Conservation (phyloP, 2,329 filamentous ascomycete genomes). For the Aplosporella prunicola region DNA sequence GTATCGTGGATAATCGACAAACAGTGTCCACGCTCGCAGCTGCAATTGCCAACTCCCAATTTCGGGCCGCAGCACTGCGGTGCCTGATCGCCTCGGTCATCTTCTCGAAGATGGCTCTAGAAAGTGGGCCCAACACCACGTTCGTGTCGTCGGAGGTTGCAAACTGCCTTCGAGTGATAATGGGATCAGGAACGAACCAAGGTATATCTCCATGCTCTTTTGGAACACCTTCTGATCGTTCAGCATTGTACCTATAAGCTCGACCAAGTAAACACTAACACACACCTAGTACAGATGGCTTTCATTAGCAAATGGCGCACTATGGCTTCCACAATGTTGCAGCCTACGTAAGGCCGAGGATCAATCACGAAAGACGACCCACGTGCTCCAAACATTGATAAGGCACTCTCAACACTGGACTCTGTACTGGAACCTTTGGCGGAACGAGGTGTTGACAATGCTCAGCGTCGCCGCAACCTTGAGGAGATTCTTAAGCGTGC, state of each 20-base stretch:
- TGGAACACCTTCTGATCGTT: no score
- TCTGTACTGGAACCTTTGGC: constrained; percentile 19
- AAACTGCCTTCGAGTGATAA: constrained; percentile 17
- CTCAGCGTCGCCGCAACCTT: constrained; percentile 22
- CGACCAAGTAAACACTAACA: not conserved
- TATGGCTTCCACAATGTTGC: constrained; percentile 22
- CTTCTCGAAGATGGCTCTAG: constrained; percentile 17
- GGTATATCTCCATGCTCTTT: not conserved
- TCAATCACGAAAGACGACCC: constrained; percentile 19
- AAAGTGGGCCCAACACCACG: constrained; percentile 13
- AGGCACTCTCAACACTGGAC: constrained; percentile 17
- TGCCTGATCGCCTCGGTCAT: constrained; percentile 25
- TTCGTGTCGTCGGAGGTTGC: constrained; percentile 23
- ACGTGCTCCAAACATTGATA: constrained; percentile 18
- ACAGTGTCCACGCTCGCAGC: constrained; percentile 18
- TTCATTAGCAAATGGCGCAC: constrained; percentile 23
- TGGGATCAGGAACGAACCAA: not conserved
- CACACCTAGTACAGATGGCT: constrained; percentile 14
- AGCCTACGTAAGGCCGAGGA: constrained; percentile 18
- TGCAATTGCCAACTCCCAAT: constrained; percentile 20
- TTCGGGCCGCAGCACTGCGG: constrained; percentile 21
- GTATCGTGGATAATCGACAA: constrained; percentile 17
- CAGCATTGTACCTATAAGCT: fast-evolving
- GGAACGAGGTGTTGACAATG: constrained; percentile 14
- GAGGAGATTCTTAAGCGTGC: constrained; percentile 27